Base-by-base conservation (phyloP, 176 grass and related monocot genomes). In the Eragrostis curvula region DNA sequence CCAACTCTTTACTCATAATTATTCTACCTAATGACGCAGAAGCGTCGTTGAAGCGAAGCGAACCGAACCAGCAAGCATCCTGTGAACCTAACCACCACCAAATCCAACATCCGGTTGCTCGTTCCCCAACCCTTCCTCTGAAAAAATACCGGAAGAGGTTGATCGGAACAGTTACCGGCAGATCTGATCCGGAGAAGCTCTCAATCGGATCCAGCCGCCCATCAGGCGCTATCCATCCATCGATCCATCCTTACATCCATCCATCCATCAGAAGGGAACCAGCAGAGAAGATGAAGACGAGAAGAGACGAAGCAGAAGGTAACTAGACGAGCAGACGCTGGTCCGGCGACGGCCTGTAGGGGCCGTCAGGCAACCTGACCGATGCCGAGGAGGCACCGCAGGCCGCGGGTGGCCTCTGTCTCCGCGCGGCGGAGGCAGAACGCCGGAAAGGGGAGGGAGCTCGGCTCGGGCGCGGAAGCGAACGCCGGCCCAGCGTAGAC, bases 121-220 rank as follows among this genome's bases (percentile, higher is more conserved):
- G 71, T 30, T 68, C 55, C 30, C 17, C 67, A 71, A 85, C 70
- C 50, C 44, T 66, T 68, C 91, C 88, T 90, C 83, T 83, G 79
- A 90, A 93, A 93, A 90, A 88, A 90, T 93, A 93, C 82, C 79
- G 91, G 83, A 90, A 66, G 82, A 67, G 79, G 74, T 72, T 64
- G 82, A 42, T 70, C 25, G 48, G 58, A 88, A 85, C 55, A 41
- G 62, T 15, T 60, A 28, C 60, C 79, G 82, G 79, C 53, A 79
- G 48, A 85, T 77, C 48, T 82, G 76, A 89, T 85, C 71, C 85
- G 52, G 63, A 56, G 18, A 77, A 66, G 82, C 61, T 70, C 50
- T 67, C 57, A 6, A 32, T 52, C 77, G 70, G 71, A 77, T 71
- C 57, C 49, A 27, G 29, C 16, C 65, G 59, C 65, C 78, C 78